Conservation (phyloP, 768 basidiomycete species). For the Russula emetica region DNA sequence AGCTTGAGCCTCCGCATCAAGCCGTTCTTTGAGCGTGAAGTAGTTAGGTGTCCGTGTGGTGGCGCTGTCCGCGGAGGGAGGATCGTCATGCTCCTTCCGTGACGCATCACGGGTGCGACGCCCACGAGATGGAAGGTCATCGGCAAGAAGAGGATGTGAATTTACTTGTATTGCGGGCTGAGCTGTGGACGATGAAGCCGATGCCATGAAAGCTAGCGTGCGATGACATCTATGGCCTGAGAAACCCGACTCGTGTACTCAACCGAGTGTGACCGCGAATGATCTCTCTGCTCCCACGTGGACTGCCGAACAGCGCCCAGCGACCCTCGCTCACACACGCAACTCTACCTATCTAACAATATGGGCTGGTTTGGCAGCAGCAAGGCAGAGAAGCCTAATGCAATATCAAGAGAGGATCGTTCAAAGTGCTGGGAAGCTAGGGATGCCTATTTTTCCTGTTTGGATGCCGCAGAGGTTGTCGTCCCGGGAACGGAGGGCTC, state of each 20-base stretch:
- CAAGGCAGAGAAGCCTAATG: constrained; percentile 39
- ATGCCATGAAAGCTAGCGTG: constrained; percentile 25
- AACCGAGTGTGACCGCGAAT: constrained; percentile 7
- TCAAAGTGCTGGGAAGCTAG: constrained; percentile 81
- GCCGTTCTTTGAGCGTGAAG: constrained; percentile 58
- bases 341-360: not conserved
- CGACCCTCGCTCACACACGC: not conserved
- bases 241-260: not conserved
- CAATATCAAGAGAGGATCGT: constrained; percentile 58
- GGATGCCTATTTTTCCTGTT: constrained; percentile 81
- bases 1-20: constrained; percentile 43
- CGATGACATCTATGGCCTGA: constrained; percentile 7
- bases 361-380: constrained; percentile 40
- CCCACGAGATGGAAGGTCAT: constrained; percentile 42
- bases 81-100: constrained; percentile 34
- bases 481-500: constrained; percentile 69
- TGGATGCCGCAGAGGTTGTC: constrained; percentile 63
- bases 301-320: too few relatives aligned
- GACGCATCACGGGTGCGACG: constrained; percentile 48
- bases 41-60: constrained; percentile 46
- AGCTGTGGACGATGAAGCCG: constrained; percentile 31
- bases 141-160: constrained; percentile 66
- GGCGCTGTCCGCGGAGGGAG: constrained; percentile 22
- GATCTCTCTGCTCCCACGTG: constrained; percentile 6
- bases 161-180: constrained; percentile 50